Base-by-base conservation (phyloP, 495 filamentous ascomycete species). In the Penicillium arizonense region DNA sequence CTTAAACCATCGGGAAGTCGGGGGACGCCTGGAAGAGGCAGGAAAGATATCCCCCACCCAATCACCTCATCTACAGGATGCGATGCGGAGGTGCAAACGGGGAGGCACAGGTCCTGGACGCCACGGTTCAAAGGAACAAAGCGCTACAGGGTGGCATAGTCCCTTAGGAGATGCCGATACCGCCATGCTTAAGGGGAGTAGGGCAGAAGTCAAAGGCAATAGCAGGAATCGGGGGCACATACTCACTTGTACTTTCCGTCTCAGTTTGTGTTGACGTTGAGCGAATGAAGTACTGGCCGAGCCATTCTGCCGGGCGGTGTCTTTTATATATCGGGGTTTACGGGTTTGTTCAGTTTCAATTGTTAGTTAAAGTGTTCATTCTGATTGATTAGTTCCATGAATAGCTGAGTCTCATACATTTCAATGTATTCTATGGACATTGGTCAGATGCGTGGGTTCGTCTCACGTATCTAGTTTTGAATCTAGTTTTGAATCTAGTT, bases 21-120 rank as follows among this genome's bases (percentile, higher is more conserved):
- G 39, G 20, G 42, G 34, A 42, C 12, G 13, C 34, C 43, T 48
- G 44, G 54, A 42, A 32, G 48, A 37, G 30, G 9, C 50, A 37
- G 30, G 48, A 47, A 40, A 35, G 45, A 37, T 41, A 13, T 24
- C 24, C 23, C 16, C 4, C 11, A 36, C 35, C 55, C 60, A 61
- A 61, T 61, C 46, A 57, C 24, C 41, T 50, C 55, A 47, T 37
- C 55, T 23, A 44, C 44, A 18, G 50, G 39, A 40, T 48, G 39
- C 13, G 41, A 47, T 33, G 35, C 49, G 48, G 36, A 57, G 49
- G 43, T 61, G 67, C 67, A 69, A 63, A 62, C 67, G 69, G 71
- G 53, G 71, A 69, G 62, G 53, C 56, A 71, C 69, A 72, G 62
- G 49, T 44, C 55, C 57, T 64, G 45, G 56, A 54, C 64, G 65